Evolutionary conservation across 345 rosid genomes (phyloP).

Genomic region (Citrus inodora): DNA sequence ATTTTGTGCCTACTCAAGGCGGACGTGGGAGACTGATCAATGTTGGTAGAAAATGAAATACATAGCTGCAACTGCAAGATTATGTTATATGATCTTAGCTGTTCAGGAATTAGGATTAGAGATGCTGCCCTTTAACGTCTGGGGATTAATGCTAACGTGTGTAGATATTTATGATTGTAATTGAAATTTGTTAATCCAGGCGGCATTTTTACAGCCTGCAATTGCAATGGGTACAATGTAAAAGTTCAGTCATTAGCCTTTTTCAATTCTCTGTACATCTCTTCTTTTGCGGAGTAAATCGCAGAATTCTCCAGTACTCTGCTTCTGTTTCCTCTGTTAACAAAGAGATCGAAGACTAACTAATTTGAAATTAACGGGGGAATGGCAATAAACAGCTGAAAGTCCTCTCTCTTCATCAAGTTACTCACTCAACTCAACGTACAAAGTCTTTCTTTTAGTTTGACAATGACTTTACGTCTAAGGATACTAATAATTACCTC

Average conservation of each 20-base stretch:
- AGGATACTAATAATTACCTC: not conserved
- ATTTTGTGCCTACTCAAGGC: constrained; percentile 25
- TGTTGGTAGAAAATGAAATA: constrained; percentile 43
- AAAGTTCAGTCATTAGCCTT: not conserved
- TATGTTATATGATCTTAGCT: not conserved
- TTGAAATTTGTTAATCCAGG: constrained; percentile 8
- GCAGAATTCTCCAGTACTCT: not conserved
- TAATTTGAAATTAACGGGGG: not conserved
- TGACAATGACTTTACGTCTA: not conserved
- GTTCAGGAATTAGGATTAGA: not conserved
- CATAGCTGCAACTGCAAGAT: not conserved
- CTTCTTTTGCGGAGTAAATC: not conserved
- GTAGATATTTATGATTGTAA: not conserved
- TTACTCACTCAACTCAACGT: too few relatives aligned
- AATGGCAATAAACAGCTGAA: too few relatives aligned
- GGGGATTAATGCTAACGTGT: not conserved
- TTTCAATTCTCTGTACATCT: not conserved
- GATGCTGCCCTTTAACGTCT: not conserved
- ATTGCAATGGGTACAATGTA: not conserved
- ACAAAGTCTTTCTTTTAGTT: too few relatives aligned
- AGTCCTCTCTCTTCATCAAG: too few relatives aligned
- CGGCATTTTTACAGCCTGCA: constrained; percentile 18
- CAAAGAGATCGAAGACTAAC: not conserved
- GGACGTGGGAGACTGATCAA: constrained; percentile 75
- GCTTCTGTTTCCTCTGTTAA: not conserved